phyloP scores from a whole-genome alignment of 371 early-diverging fungal species.

The Catenaria anguillulae region DNA sequence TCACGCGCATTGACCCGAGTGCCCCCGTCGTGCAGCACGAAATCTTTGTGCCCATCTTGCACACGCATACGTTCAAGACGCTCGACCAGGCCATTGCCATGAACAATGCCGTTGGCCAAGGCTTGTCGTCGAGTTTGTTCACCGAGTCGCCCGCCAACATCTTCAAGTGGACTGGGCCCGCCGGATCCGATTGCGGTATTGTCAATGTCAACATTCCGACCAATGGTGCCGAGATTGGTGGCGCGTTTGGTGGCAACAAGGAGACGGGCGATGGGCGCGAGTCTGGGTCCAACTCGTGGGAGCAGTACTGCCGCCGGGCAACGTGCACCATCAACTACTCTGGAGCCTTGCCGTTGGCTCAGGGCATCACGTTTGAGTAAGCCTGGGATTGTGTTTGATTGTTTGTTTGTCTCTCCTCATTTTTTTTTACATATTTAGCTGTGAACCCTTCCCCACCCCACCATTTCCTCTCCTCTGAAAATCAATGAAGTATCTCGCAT shows the following conservation, averaged over 20 bases:
- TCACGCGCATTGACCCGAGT: slow-evolving; percentile 57
- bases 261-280: slow-evolving; percentile 95
- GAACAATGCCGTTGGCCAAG: slow-evolving; percentile 86
- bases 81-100: slow-evolving; percentile 73
- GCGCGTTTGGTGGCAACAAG: slow-evolving; percentile 95
- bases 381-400: no score
- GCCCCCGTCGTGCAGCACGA: slow-evolving; percentile 80
- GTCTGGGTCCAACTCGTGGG: slow-evolving; percentile 87
- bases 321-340: slow-evolving; percentile 82
- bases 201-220: slow-evolving; percentile 96
- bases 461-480: no score
- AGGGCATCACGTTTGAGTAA: slow-evolving; percentile 86
- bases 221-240: slow-evolving; percentile 95
- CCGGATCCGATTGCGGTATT: slow-evolving; percentile 90
- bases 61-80: slow-evolving; percentile 63
- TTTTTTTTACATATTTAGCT: no score
- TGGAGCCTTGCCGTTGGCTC: slow-evolving; percentile 84
- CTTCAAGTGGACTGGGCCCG: slow-evolving; percentile 79
- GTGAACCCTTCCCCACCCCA: no score
- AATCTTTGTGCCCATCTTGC: slow-evolving; percentile 89
- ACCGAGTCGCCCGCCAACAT: slow-evolving; percentile 64
- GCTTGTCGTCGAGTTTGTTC: slow-evolving; percentile 77
- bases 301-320: slow-evolving; percentile 67
- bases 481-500: no score
- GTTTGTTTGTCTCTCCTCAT: no score